These are phyloP conservation scores for Berberis vulgaris DNA, from an alignment of 164 flowering plant genomes.

Conservation along the genomic window DNA sequence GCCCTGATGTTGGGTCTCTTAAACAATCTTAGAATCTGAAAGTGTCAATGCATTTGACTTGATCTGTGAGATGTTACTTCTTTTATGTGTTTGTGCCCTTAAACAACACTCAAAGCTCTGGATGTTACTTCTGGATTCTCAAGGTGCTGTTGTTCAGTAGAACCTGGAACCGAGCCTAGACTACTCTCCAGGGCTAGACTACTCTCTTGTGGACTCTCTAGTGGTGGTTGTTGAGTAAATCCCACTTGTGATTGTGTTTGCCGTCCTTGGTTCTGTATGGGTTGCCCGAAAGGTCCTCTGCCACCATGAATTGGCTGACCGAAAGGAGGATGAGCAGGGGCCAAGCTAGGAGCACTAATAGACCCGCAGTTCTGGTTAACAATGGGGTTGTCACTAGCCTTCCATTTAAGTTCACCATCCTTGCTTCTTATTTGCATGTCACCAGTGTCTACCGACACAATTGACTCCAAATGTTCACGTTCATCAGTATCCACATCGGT, in stretches of 20 bases:
- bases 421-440: conserved; percentile 33
- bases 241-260: conserved; percentile 1
- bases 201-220: neutral
- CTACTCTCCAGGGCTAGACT: too few relatives aligned
- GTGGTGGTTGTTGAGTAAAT: conserved; percentile 3
- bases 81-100: too few relatives aligned
- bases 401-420: conserved; percentile 29
- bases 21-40: too few relatives aligned
- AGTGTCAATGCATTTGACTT: too few relatives aligned
- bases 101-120: too few relatives aligned
- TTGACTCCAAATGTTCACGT: conserved; percentile 16
- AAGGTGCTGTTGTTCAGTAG: neutral
- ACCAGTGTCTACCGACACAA: conserved; percentile 31
- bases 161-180: neutral
- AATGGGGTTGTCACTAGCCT: conserved; percentile 26
- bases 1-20: too few relatives aligned
- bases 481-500: conserved; percentile 22
- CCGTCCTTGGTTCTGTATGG: conserved; percentile 4
- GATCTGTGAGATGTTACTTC: too few relatives aligned
- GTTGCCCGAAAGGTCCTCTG: conserved; percentile 22
- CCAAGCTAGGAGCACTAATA: conserved; percentile 24
- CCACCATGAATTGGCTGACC: conserved; percentile 21
- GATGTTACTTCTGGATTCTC: too few relatives aligned
- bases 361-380: conserved; percentile 33
- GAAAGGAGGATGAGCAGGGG: conserved; percentile 27